Base-by-base conservation (phyloP, 768 basidiomycete genomes). In the Calocera viscosa region DNA sequence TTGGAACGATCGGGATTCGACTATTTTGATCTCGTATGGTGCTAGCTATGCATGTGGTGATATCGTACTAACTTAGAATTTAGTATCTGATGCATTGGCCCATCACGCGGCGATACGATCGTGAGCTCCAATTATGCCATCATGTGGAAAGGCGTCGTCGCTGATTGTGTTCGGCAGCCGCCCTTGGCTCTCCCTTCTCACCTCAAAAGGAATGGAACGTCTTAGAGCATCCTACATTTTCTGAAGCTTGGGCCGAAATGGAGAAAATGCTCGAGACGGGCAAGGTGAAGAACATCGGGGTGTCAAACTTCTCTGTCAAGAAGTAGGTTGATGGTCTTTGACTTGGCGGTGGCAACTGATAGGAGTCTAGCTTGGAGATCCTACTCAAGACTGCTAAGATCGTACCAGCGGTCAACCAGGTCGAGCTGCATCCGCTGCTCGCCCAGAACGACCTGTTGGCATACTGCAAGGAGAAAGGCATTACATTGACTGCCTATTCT, bases 401-500 rank as follows among this genome's bases (percentile, higher is more conserved):
- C 70, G 77, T 81, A n/a, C 87, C 88, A n/a, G 84, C 83, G 35
- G 80, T 84, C 19, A 85, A 89, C 71, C 88, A 90, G 73, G 81
- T 87, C 22, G 84, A 86, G 75, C 41, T 82, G 65, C 81, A 84
- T 65, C 82, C 82, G 11, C 82, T 82, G 70, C 78, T 83, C n/a
- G 77, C 78, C 0, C 82, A 84, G 69, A 76, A 78, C 39, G 80
- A 78, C 11, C 75, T 85, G 19, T 72, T 77, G n/a, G 76, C 77
- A 28, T 83, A 82, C 68, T 83, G 82, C 68, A 74, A 76, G 38
- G 71, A 75, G 65, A 83, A 83, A 69, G 82, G 81, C 5, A 84
- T 85, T 49, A 70, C 76, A 0, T 68, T 84, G 14, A 78, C 78
- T 0, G 83, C 83, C 1, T 85, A 84, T 68, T 76, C 79, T 1